Evolutionary conservation across 177 flowering plant species (phyloP).

Genomic region (Vitis hybrid): DNA sequence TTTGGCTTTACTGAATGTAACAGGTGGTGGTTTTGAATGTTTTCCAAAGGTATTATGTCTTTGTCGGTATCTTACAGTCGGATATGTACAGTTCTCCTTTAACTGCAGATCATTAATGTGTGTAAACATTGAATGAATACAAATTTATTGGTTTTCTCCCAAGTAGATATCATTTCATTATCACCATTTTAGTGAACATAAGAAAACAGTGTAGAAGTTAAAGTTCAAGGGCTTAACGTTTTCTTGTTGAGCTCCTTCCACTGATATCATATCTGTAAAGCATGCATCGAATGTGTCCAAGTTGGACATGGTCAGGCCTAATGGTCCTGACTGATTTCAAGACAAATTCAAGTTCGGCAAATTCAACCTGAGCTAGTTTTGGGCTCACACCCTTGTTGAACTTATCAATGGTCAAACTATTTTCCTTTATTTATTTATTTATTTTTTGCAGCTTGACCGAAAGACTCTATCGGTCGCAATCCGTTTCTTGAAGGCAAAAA

Average conservation of each 20-base stretch:
- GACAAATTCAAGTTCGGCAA: too few relatives aligned
- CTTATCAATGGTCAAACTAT: neutral
- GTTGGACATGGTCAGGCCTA: too few relatives aligned
- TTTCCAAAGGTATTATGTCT: conserved; percentile 70
- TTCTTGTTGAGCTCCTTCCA: too few relatives aligned
- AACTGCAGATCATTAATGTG: neutral
- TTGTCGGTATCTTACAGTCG: neutral
- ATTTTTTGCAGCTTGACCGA: conserved; percentile 61
- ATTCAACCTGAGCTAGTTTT: too few relatives aligned
- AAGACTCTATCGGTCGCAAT: conserved; percentile 64
- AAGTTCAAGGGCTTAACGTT: too few relatives aligned
- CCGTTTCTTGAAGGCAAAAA: conserved; percentile 85
- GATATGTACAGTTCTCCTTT: neutral
- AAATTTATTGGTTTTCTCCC: neutral
- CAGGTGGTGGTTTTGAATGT: conserved; percentile 96
- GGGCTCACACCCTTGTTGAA: neutral
- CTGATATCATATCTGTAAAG: too few relatives aligned
- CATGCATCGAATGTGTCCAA: too few relatives aligned
- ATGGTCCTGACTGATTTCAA: too few relatives aligned
- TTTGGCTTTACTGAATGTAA: conserved; percentile 84
- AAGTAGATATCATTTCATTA: too few relatives aligned
- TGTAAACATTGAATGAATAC: neutral
- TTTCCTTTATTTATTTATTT: conserved; percentile 2
- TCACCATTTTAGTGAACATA: too few relatives aligned
- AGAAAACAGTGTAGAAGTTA: too few relatives aligned